Base-by-base conservation (phyloP, 306 rosid genomes). In the Hippophae rhamnoides region DNA sequence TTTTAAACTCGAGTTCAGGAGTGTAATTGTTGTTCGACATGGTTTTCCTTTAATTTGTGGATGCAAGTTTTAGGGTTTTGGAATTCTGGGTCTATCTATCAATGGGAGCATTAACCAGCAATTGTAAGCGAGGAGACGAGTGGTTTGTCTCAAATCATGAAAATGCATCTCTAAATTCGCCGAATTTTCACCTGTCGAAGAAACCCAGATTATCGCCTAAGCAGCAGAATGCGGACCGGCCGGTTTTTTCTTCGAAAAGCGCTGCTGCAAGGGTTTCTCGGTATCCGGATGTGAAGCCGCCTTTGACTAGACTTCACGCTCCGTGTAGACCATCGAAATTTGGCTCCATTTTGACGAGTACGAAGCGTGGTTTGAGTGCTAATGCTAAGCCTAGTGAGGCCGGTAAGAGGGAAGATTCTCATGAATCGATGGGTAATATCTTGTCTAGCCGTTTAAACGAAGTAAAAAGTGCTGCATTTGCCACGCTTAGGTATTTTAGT, bases 61-160 rank as follows among this genome's bases (percentile, higher is more conserved):
- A 47, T 56, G 47, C 13, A 43, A 45, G 56, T 51, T 41, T 31
- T 74, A 74, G 69, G 68, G 43, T 61, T 62, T 77, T 73, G 7
- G 12, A 54, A 47, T 50, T 53, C 56, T 46, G 45, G 67, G 66
- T 64, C 64, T 41, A 67, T 70, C 74, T 41, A 67, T 70, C 74
- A 70, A 92, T 92, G 99, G 99, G 94, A 66, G 82, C 79, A 26
- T 75, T 80, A 45, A 75, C 88, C 38, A 78, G 68, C 69, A 82
- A 68, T 48, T 90, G 94, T 18, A 86, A 88, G 81, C 99, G 94
- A 27, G 52, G 79, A 18, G 86, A 84, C 76, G 97, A 82, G 68
- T 78, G 77, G 65, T 66, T 72, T 70, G 82, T 59, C 72, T 10
- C 82, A 41, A 76, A 67, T 55, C 70, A 59, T 74, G 44, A 73